phyloP scores from a whole-genome alignment of 2,329 filamentous ascomycete genomes.

The Sclerotinia glacialis region DNA sequence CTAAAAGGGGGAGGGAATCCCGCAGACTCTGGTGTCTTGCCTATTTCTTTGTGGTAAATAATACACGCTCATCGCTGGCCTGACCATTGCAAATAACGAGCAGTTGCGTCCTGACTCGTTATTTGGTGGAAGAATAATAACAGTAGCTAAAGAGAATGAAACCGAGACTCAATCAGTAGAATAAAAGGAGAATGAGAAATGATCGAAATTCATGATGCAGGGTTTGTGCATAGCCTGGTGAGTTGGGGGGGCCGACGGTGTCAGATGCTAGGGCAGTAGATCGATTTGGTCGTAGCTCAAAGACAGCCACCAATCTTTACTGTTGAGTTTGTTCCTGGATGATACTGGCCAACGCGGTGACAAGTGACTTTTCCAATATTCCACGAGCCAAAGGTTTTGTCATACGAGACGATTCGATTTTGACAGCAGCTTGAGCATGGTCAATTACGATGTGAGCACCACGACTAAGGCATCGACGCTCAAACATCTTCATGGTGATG shows the following conservation, averaged over 20 bases:
- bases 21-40: neutral
- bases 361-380: neutral
- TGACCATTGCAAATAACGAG: neutral
- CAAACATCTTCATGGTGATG: slow-evolving; percentile 8
- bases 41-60: neutral
- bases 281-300: no score
- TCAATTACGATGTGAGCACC: neutral
- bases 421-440: neutral
- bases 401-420: neutral
- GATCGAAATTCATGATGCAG: neutral
- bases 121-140: neutral
- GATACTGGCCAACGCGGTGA: neutral
- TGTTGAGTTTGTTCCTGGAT: neutral
- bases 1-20: neutral
- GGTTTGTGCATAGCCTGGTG: neutral
- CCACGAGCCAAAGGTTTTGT: neutral
- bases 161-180: neutral
- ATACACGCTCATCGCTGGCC: neutral
- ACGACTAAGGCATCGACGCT: slow-evolving; percentile 6
- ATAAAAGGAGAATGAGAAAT: neutral
- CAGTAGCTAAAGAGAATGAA: neutral
- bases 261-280: neutral
- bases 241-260: neutral
- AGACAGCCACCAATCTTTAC: neutral
- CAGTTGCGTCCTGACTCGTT: neutral